These are phyloP conservation scores for Mortierella sp. DNA, from an alignment of 371 early-diverging fungal genomes.

Conservation along the genomic window DNA sequence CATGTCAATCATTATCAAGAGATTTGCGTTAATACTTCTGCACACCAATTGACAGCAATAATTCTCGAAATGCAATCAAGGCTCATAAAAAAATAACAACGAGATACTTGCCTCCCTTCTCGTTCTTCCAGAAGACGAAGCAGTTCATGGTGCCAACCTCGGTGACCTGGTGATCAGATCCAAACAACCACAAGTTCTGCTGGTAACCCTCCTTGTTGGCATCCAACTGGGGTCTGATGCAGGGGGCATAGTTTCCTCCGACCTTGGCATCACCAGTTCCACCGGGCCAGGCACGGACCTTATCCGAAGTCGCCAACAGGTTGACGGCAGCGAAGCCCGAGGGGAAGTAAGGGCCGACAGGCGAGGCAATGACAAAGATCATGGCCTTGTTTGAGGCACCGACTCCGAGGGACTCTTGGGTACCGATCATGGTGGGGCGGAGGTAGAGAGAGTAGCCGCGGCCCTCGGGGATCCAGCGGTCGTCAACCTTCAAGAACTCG, in stretches of 20 bases:
- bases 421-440: slow-evolving; percentile 96
- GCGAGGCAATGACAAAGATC: slow-evolving; percentile 92
- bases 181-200: slow-evolving; percentile 97
- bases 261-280: slow-evolving; percentile 96
- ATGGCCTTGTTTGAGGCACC: slow-evolving; percentile 81
- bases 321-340: slow-evolving; percentile 93
- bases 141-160: slow-evolving; percentile 99
- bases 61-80: background rate
- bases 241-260: slow-evolving; percentile 89
- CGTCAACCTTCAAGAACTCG: slow-evolving; percentile 86
- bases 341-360: slow-evolving; percentile 98
- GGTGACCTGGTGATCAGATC: slow-evolving; percentile 86
- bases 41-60: background rate
- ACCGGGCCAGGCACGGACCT: slow-evolving; percentile 97
- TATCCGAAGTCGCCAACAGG: slow-evolving; percentile 86
- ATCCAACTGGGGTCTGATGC: slow-evolving; percentile 90
- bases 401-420: slow-evolving; percentile 86
- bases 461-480: slow-evolving; percentile 91
- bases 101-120: slow-evolving; percentile 66
- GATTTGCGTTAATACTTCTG: background rate
- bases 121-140: slow-evolving; percentile 89
- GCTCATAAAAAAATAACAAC: background rate
- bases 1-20: background rate
- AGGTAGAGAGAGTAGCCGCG: slow-evolving; percentile 96
- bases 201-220: slow-evolving; percentile 90